Percentiles rank a stretch among this genome's conserved stretches.
Evolutionary conservation across 768 basidiomycete species (phyloP).

Genomic region (Agrocybe chaxingu): DNA sequence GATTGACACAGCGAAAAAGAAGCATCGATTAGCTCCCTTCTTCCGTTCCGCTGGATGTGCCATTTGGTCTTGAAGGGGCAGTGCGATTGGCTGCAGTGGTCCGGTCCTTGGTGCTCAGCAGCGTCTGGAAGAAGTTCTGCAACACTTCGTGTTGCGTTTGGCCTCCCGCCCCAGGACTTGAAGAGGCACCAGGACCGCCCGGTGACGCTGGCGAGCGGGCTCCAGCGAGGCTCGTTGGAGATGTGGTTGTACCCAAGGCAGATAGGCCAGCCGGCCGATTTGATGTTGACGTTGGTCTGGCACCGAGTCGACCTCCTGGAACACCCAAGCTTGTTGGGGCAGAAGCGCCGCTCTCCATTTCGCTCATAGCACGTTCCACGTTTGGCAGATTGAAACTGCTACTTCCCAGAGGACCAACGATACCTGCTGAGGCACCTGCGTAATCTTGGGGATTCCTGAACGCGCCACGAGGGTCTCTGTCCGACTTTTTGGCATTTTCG

Average conservation of each 20-base stretch:
- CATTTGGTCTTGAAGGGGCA: constrained; percentile 21
- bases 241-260: constrained; percentile 30
- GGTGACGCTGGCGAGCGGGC: constrained; percentile 38
- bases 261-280: constrained; percentile 37
- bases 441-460: constrained; percentile 78
- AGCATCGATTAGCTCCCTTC: constrained; percentile 28
- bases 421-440: constrained; percentile 57
- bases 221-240: constrained; percentile 25
- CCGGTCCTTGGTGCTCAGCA: constrained; percentile 70
- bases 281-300: constrained; percentile 20
- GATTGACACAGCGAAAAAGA: constrained; percentile 5
- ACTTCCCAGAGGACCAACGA: constrained; percentile 91
- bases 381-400: constrained; percentile 82
- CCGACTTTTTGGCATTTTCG: constrained; percentile 84
- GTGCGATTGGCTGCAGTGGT: constrained; percentile 16
- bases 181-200: constrained; percentile 16
- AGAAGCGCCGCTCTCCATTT: constrained; percentile 71
- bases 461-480: constrained; percentile 83
- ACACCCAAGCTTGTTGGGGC: constrained; percentile 16
- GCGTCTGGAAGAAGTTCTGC: constrained; percentile 84
- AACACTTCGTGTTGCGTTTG: constrained; percentile 80
- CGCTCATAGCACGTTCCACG: constrained; percentile 83
- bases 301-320: constrained; percentile 22
- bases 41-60: constrained; percentile 30
- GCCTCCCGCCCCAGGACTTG: constrained; percentile 31